Evolutionary conservation across 169 alveolate species (phyloP).

Genomic region (Plasmodium chabaudi): DNA sequence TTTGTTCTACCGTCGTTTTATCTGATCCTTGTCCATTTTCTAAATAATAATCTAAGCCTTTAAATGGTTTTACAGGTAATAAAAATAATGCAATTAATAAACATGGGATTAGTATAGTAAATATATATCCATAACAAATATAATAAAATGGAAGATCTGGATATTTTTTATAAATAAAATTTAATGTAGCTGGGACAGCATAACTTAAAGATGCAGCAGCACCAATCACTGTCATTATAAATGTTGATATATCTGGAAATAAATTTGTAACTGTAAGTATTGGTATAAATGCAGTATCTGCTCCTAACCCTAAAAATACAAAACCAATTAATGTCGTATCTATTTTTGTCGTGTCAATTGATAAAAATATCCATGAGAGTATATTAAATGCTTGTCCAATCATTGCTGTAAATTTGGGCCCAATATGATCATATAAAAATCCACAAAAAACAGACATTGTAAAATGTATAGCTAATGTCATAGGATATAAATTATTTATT

Average conservation of each 20-base stretch:
- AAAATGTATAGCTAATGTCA: constrained; percentile 69
- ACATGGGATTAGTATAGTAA: constrained; percentile 37
- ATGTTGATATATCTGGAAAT: constrained; percentile 68
- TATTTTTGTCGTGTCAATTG: constrained; percentile 27
- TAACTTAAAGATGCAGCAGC: constrained; percentile 76
- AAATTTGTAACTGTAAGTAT: constrained; percentile 46
- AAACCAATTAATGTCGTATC: constrained; percentile 56
- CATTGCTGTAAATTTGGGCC: constrained; percentile 71
- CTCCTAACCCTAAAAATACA: constrained; percentile 64
- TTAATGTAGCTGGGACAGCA: constrained; percentile 67
- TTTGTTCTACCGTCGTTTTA: not conserved
- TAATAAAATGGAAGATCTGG: constrained; percentile 18
- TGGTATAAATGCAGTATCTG: constrained; percentile 74
- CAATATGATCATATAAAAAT: constrained; percentile 60
- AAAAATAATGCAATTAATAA: constrained; percentile 27
- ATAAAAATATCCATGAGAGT: constrained; percentile 46
- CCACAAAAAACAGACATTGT: constrained; percentile 74
- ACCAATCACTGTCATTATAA: constrained; percentile 53
- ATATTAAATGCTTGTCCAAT: constrained; percentile 59
- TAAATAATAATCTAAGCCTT: constrained; percentile 49
- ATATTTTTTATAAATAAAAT: constrained; percentile 11
- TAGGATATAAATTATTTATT: constrained; percentile 49
- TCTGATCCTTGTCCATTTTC: constrained; percentile 3
- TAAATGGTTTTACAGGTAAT: constrained; percentile 49
- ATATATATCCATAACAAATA: constrained; percentile 62